Evolutionary conservation across 2,329 filamentous ascomycete species (phyloP).

Genomic region (Penicillium sp.): DNA sequence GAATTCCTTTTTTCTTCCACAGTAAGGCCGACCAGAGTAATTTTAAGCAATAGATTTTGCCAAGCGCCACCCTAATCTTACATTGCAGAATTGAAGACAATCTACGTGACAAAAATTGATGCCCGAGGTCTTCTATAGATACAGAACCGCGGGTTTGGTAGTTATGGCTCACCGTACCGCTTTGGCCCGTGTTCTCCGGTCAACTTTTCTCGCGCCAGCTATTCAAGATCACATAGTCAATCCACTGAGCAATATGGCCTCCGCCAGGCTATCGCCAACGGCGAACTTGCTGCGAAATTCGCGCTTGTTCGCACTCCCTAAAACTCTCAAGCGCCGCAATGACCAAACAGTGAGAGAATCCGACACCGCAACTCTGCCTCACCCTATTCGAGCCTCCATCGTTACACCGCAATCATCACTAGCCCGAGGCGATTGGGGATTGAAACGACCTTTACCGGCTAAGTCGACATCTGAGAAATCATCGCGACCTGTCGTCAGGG

Average conservation of each 20-base stretch:
- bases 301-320: conserved; percentile 83
- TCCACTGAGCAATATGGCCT: conserved; percentile 38
- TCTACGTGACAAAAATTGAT: not conserved
- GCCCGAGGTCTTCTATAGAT: not conserved
- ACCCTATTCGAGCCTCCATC: conserved; percentile 81
- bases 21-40: too few species aligned
- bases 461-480: conserved; percentile 69
- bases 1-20: not conserved
- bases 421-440: conserved; percentile 81
- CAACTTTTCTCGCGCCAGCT: conserved; percentile 34
- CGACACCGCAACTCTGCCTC: conserved; percentile 68
- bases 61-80: not conserved
- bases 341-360: conserved; percentile 54
- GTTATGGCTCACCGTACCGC: conserved; percentile 23
- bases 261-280: conserved; percentile 54
- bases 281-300: conserved; percentile 76
- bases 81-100: not conserved
- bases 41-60: not conserved
- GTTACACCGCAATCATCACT: conserved; percentile 72
- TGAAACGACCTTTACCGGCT: conserved; percentile 79
- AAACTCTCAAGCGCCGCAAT: conserved; percentile 64
- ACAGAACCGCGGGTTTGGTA: conserved; percentile 18
- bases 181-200: conserved; percentile 22
- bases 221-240: conserved; percentile 19
- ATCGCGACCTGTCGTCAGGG: conserved; percentile 67